Conservation (phyloP, 2,329 filamentous ascomycete species). For the Paecilomyces sp. region DNA sequence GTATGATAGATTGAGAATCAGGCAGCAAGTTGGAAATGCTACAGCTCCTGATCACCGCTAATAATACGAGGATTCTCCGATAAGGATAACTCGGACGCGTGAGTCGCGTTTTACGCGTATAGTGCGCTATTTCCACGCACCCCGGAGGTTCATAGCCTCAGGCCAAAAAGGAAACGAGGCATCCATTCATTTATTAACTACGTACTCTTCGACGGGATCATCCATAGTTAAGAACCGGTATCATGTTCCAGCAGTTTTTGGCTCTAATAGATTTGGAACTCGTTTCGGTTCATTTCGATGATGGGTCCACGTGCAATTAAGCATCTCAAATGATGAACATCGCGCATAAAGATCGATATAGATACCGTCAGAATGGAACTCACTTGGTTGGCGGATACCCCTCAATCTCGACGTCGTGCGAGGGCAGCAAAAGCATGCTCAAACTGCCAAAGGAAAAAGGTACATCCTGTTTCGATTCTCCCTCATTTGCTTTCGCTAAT, state of each 20-base stretch:
- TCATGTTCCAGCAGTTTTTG: neutral
- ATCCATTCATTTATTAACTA: neutral
- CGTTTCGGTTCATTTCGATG: neutral
- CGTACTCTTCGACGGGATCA: neutral
- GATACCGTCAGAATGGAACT: constrained; percentile 19
- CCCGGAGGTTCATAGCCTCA: neutral
- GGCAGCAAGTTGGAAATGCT: neutral
- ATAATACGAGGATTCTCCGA: neutral
- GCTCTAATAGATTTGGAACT: neutral
- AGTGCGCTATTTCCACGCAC: neutral
- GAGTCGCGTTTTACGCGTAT: neutral
- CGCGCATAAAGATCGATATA: neutral
- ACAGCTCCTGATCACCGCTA: neutral
- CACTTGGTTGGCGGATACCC: constrained; percentile 27
- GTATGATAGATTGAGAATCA: neutral
- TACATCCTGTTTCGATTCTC: constrained; percentile 4
- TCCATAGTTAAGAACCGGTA: neutral
- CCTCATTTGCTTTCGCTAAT: neutral
- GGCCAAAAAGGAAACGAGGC: neutral
- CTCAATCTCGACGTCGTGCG: constrained; percentile 23
- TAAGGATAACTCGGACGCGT: neutral
- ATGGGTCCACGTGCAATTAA: neutral
- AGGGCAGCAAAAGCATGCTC: constrained; percentile 24
- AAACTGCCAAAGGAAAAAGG: constrained; percentile 26
- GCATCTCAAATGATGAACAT: neutral